Conservation (phyloP, 2,329 filamentous ascomycete species). For the Chrysoporthe puriensis region DNA sequence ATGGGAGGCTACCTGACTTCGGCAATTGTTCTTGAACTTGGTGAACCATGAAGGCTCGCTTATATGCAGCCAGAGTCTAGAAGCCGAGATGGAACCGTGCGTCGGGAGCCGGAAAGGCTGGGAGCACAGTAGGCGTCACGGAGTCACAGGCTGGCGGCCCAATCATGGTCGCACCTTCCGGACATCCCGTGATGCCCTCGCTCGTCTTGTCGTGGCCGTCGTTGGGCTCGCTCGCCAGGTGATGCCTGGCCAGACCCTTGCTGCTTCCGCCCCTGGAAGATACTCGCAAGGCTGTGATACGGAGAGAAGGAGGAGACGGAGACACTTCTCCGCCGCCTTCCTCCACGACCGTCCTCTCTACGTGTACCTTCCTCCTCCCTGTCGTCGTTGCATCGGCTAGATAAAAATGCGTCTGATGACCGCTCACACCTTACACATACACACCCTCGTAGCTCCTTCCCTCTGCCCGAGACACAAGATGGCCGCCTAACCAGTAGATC, state of each 20-base stretch:
- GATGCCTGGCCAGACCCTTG: neutral
- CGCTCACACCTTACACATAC: conserved; percentile 12
- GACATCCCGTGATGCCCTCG: conserved; percentile 14
- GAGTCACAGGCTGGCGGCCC: neutral
- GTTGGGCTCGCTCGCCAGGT: neutral
- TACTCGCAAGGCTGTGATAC: neutral
- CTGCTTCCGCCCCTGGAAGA: neutral
- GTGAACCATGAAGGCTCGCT: neutral
- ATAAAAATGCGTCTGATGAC: conserved; percentile 8
- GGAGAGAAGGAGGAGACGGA: neutral
- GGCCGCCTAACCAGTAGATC: neutral
- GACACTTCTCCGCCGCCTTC: neutral
- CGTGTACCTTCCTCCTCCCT: neutral
- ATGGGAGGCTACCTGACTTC: neutral
- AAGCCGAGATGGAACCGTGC: neutral
- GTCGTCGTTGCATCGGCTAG: no score
- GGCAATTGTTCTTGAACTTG: neutral
- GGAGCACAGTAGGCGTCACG: conserved; percentile 7
- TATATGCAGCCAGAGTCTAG: neutral
- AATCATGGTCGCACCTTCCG: conserved; percentile 1
- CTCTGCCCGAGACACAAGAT: conserved; percentile 6
- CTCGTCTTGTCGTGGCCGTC: neutral
- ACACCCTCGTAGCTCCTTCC: neutral
- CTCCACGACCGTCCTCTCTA: neutral
- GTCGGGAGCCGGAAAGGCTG: neutral